Percentiles rank a stretch among this genome's conserved stretches.
These are phyloP conservation scores for Pythium diclinum DNA, from an alignment of 352 stramenopile species.

Conservation along the genomic window DNA sequence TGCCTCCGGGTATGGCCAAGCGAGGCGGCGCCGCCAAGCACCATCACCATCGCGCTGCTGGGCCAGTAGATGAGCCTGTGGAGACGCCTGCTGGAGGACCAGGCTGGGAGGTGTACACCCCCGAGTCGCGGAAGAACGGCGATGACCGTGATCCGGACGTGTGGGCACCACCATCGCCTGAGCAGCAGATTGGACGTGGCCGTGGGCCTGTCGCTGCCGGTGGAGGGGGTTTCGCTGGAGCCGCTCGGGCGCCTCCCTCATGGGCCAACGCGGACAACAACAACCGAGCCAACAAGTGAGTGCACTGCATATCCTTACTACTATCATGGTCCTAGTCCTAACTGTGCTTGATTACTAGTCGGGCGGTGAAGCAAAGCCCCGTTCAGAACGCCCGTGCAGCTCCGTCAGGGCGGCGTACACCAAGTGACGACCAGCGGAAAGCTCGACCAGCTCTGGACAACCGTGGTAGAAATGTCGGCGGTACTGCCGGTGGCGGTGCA, in stretches of 20 bases:
- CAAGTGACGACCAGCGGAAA: slow-evolving; percentile 52
- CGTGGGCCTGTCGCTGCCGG: slow-evolving; percentile 9
- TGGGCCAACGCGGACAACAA: slow-evolving; percentile 57
- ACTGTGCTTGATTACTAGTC: slow-evolving; percentile 24
- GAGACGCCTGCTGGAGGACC: slow-evolving; percentile 20
- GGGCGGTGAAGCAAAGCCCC: slow-evolving; percentile 29
- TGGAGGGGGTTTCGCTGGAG: slow-evolving; percentile 12
- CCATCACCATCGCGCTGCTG: slow-evolving; percentile 24
- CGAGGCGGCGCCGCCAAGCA: slow-evolving; percentile 14
- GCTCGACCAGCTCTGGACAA: slow-evolving; percentile 32
- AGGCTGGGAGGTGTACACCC: slow-evolving; percentile 55
- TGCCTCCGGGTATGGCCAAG: slow-evolving; percentile 34
- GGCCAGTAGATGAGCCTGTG: slow-evolving; percentile 27
- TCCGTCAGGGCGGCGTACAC: slow-evolving; percentile 49
- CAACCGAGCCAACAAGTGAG: slow-evolving; percentile 30
- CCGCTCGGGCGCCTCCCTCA: slow-evolving; percentile 36
- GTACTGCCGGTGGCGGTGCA: neutral
- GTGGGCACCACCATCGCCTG: slow-evolving; percentile 66
- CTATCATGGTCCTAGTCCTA: neutral
- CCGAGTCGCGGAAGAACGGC: slow-evolving; percentile 34
- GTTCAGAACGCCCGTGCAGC: slow-evolving; percentile 22
- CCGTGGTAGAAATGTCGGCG: slow-evolving; percentile 17
- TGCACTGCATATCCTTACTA: slow-evolving; percentile 12
- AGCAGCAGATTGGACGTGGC: slow-evolving; percentile 38
- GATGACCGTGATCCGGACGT: slow-evolving; percentile 58